phyloP scores from a whole-genome alignment of 345 rosid species.

The Conringia planisiliqua region DNA sequence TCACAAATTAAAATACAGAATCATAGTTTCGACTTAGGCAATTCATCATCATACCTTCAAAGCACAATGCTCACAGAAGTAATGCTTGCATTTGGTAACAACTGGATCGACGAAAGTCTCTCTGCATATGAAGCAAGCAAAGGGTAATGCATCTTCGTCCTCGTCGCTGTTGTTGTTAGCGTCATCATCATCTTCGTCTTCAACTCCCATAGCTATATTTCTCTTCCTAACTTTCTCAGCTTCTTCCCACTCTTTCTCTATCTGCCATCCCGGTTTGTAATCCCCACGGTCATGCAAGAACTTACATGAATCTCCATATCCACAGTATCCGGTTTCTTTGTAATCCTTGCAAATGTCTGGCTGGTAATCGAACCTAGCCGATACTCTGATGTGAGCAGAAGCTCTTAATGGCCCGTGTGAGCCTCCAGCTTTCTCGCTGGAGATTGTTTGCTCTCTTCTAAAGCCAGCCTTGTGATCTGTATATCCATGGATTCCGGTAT shows the following conservation, averaged over 20 bases:
- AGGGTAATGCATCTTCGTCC: constrained; percentile 62
- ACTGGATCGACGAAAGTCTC: constrained; percentile 79
- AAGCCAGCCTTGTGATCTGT: constrained; percentile 90
- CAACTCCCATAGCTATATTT: constrained; percentile 60
- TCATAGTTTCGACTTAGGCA: not conserved
- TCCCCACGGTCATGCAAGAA: constrained; percentile 94
- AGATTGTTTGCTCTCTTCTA: constrained; percentile 79
- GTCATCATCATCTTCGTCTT: constrained; percentile 50
- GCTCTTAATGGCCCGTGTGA: constrained; percentile 92
- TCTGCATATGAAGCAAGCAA: constrained; percentile 87
- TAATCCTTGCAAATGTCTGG: constrained; percentile 92
- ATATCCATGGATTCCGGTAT: constrained; percentile 76
- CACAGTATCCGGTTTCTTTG: constrained; percentile 93
- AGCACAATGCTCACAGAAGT: constrained; percentile 95
- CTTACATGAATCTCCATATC: constrained; percentile 87
- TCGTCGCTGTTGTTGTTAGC: constrained; percentile 35
- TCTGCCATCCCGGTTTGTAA: constrained; percentile 89
- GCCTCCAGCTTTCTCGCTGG: constrained; percentile 94
- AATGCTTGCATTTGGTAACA: constrained; percentile 80
- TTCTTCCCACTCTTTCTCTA: constrained; percentile 93
- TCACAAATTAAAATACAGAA: not conserved
- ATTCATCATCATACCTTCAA: constrained; percentile 48
- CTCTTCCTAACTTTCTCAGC: constrained; percentile 81
- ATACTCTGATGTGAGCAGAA: constrained; percentile 86
- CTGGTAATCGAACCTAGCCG: constrained; percentile 90